These are phyloP conservation scores for Salvia hispanica DNA, from an alignment of 257 asterid genomes.

Conservation along the genomic window DNA sequence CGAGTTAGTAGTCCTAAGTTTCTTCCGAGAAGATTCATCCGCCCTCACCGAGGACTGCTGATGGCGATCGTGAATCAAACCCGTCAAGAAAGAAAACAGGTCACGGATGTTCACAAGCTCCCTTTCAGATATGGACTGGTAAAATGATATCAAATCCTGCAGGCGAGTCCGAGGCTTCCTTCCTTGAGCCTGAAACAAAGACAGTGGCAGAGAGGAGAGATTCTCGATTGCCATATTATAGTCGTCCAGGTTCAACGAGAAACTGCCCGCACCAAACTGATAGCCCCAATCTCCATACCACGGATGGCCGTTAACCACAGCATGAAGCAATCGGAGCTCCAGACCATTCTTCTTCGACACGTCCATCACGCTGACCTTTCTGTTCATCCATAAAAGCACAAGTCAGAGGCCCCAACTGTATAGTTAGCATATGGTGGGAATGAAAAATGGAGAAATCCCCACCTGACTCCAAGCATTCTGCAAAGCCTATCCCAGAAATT, in stretches of 20 bases:
- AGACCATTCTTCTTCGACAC: conserved; percentile 93
- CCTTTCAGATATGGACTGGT: conserved; percentile 78
- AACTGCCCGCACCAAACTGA: conserved; percentile 90
- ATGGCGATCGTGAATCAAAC: conserved; percentile 55
- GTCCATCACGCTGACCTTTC: conserved; percentile 92
- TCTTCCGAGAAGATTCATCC: conserved; percentile 51
- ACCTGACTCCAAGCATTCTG: conserved; percentile 81
- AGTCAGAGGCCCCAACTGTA: conserved; percentile 16
- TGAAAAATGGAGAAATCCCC: conserved; percentile 16
- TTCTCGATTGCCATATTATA: conserved; percentile 56
- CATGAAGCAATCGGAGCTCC: conserved; percentile 82
- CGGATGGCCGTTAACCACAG: conserved; percentile 74
- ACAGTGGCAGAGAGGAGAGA: conserved; percentile 67
- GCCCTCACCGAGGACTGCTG: conserved; percentile 36
- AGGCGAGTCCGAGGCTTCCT: conserved; percentile 74
- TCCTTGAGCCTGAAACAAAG: conserved; percentile 68
- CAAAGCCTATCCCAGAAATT: conserved; percentile 93
- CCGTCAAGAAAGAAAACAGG: conserved; percentile 67
- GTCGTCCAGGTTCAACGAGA: conserved; percentile 59
- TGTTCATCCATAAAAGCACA: conserved; percentile 33
- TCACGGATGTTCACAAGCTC: conserved; percentile 76
- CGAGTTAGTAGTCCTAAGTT: conserved; percentile 51
- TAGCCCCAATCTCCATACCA: conserved; percentile 99
- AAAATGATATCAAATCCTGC: conserved; percentile 79
- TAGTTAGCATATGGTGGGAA: neutral